Base-by-base conservation (phyloP, 192 early-diverging fungal species). In the Spizellomyces punctatus region DNA sequence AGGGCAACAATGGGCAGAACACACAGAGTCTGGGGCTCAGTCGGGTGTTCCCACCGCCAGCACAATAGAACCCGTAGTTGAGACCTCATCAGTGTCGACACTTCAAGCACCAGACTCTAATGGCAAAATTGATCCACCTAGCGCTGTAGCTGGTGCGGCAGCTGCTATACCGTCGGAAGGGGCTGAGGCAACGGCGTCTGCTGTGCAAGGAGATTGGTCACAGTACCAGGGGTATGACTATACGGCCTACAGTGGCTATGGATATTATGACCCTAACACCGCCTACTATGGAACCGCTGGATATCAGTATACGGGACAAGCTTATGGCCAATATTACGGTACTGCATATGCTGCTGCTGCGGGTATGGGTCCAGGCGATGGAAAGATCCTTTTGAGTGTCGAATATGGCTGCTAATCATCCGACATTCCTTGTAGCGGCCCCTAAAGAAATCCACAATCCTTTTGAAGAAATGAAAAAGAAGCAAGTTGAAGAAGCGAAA, bases 171-270 rank as follows among this genome's bases (percentile, higher is more conserved):
- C 17, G 12, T 19, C 4, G 17, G 50, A 19, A 19, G 50, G 50
- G 14, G 50, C 17, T 54, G 17, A 12, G 17, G 17, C 1, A n/a
- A 54, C 14, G 14, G 50, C 14, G 50, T n/a, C 50, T 54, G 50
- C 27, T 36, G 64, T 22, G 43, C 64, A 56, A 68, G 66, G 55
- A 57, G 58, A 70, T 49, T n/a, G n/a, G n/a, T 60, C 68, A 6
- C 68, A 70, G 68, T 70, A 61, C 46, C 45, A 1, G 55, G 68
- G 68, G 68, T 70, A 70, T 70, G 68, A 70, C 68, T 70, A 70
- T 22, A 19, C 68, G 58, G 68, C 68, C 19, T 70, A 70, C 17
- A 19, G 41, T 19, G 47, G 58, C 58, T 43, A 62, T 36, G 66
- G 66, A 44, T 60, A 61, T 46, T 70, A 61, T 46, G 59, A 62